These are phyloP conservation scores for Rhinocladiella mackenziei DNA, from an alignment of 2,329 filamentous ascomycete genomes.

Conservation along the genomic window DNA sequence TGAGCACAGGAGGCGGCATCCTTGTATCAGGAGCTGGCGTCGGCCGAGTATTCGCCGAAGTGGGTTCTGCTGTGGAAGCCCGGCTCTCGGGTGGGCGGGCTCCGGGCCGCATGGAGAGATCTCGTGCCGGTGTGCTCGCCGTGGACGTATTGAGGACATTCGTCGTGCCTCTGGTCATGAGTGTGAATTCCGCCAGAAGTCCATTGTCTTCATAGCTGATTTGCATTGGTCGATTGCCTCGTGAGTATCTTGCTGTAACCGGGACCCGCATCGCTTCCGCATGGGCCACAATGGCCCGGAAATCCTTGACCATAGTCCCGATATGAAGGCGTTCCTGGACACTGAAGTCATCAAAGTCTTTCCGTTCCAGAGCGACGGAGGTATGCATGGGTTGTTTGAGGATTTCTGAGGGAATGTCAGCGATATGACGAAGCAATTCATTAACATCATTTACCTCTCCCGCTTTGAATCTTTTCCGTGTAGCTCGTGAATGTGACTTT, in stretches of 20 bases:
- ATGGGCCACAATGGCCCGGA: conserved; percentile 60
- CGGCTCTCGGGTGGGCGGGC: conserved; percentile 30
- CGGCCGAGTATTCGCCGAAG: conserved; percentile 3
- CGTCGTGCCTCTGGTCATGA: conserved; percentile 61
- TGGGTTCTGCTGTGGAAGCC: conserved; percentile 15
- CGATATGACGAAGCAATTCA: conserved; percentile 15
- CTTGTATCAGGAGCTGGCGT: conserved; percentile 2
- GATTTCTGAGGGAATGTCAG: conserved; percentile 46
- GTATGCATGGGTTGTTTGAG: conserved; percentile 63
- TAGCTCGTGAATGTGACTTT: conserved; percentile 62
- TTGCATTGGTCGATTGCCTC: conserved; percentile 57
- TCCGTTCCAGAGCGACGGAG: conserved; percentile 58
- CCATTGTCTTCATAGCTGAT: conserved; percentile 56
- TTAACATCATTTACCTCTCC: conserved; percentile 46
- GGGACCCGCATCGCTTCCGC: conserved; percentile 55
- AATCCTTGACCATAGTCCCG: conserved; percentile 62
- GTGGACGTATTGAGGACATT: conserved; percentile 40
- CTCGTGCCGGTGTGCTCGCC: conserved; percentile 33
- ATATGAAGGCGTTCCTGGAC: conserved; percentile 59
- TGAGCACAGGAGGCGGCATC: conserved; percentile 30
- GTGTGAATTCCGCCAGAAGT: conserved; percentile 56
- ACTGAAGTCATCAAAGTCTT: conserved; percentile 58
- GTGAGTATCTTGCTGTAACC: conserved; percentile 57
- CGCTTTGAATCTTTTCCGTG: conserved; percentile 60
- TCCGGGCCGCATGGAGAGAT: conserved; percentile 40